Conservation (phyloP, 2,329 filamentous ascomycete genomes). For the Colletotrichum viniferum region DNA sequence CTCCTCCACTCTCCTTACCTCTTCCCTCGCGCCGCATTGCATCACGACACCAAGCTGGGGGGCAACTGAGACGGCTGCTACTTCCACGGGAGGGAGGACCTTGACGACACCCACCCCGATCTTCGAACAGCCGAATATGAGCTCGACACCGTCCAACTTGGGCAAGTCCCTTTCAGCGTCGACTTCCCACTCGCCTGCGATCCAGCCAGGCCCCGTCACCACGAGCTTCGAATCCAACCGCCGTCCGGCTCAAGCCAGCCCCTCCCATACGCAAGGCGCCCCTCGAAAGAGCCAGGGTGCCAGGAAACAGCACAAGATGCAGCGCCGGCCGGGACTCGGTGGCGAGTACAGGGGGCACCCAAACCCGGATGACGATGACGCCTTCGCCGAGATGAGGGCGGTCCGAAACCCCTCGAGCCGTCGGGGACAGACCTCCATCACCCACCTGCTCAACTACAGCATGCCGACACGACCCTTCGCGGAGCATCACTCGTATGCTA, state of each 20-base stretch:
- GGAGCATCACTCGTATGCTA: slow-evolving; percentile 54
- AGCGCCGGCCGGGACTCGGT: slow-evolving; percentile 67
- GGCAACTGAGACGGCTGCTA: neutral
- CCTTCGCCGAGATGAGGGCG: slow-evolving; percentile 77
- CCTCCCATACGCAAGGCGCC: slow-evolving; percentile 40
- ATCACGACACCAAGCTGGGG: slow-evolving; percentile 2
- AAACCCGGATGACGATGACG: slow-evolving; percentile 77
- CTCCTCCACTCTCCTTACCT: neutral
- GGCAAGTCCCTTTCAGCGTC: slow-evolving; percentile 58
- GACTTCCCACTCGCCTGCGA: slow-evolving; percentile 43
- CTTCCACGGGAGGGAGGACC: neutral
- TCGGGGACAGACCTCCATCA: slow-evolving; percentile 95
- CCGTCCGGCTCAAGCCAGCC: slow-evolving; percentile 44
- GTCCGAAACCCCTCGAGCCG: slow-evolving; percentile 67
- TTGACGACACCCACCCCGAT: neutral
- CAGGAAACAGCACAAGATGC: slow-evolving; percentile 84
- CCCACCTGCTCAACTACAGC: slow-evolving; percentile 92
- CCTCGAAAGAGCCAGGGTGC: slow-evolving; percentile 78
- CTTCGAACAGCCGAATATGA: slow-evolving; percentile 23
- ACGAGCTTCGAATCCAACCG: slow-evolving; percentile 56
- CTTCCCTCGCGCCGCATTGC: neutral
- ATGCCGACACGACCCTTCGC: slow-evolving; percentile 75
- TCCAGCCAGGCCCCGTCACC: slow-evolving; percentile 45
- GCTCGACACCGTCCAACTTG: slow-evolving; percentile 39
- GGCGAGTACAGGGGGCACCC: slow-evolving; percentile 35